Percentiles rank a stretch among this genome's conserved stretches.
phyloP scores from a whole-genome alignment of 2,329 filamentous ascomycete species.

The Xylaria arbuscula region DNA sequence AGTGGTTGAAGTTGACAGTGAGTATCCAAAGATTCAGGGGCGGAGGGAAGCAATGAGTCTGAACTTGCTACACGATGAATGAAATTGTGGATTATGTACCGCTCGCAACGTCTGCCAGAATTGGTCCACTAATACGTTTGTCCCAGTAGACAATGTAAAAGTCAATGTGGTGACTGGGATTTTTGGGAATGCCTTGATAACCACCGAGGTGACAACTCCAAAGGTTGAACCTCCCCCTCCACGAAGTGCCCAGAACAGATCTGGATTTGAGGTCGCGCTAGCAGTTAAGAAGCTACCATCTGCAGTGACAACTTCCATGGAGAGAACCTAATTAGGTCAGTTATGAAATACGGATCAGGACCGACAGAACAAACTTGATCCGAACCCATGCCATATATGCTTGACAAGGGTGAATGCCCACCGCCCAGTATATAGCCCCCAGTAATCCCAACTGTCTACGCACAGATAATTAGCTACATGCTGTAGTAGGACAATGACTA shows the following conservation, averaged over 20 bases:
- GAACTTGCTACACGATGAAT: slow-evolving; percentile 21
- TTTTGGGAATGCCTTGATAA: slow-evolving; percentile 52
- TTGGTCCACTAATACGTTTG: slow-evolving; percentile 47
- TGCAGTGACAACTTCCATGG: slow-evolving; percentile 61
- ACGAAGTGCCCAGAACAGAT: slow-evolving; percentile 64
- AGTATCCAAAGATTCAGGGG: not conserved
- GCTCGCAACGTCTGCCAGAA: slow-evolving; percentile 49
- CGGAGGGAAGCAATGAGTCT: not conserved
- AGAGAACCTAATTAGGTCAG: slow-evolving; percentile 52
- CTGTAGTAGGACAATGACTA: not conserved
- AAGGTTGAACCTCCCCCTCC: slow-evolving; percentile 60
- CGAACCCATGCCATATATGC: slow-evolving; percentile 61
- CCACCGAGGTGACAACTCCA: slow-evolving; percentile 57
- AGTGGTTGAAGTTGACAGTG: not conserved
- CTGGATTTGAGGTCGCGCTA: slow-evolving; percentile 56
- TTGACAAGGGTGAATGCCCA: slow-evolving; percentile 65
- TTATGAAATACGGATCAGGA: not conserved
- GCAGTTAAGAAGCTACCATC: slow-evolving; percentile 59
- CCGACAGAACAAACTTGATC: slow-evolving; percentile 53
- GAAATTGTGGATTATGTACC: slow-evolving; percentile 4
- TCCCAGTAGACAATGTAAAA: slow-evolving; percentile 42
- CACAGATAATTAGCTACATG: not conserved
- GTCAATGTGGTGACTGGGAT: slow-evolving; percentile 49
- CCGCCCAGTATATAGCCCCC: slow-evolving; percentile 62
- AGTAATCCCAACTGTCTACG: slow-evolving; percentile 61